Conservation (phyloP, 2,329 filamentous ascomycete species). For the Phialophora macrospora region DNA sequence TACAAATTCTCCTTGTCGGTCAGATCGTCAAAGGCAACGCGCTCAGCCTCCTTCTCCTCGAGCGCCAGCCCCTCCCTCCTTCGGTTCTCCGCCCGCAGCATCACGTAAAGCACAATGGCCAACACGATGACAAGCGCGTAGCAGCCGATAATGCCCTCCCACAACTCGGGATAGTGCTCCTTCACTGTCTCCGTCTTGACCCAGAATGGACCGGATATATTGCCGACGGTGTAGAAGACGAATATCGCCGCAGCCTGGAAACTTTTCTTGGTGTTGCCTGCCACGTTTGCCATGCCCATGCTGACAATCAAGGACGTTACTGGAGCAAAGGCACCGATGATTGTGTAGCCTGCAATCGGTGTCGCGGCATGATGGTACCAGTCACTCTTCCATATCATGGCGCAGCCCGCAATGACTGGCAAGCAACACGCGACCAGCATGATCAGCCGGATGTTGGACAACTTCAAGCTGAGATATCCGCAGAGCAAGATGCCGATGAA, state of each 20-base stretch:
- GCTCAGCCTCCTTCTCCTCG: constrained; percentile 66
- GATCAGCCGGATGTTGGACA: constrained; percentile 67
- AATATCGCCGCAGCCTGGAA: constrained; percentile 76
- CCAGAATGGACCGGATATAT: constrained; percentile 69
- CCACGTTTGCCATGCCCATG: constrained; percentile 69
- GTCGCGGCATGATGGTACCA: constrained; percentile 69
- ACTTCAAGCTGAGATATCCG: constrained; percentile 65
- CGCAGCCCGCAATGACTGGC: constrained; percentile 74
- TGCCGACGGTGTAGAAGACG: constrained; percentile 75
- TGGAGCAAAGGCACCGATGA: constrained; percentile 74
- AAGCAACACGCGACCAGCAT: constrained; percentile 70
- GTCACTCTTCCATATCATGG: constrained; percentile 71
- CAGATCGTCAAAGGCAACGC: constrained; percentile 69
- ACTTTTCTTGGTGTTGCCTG: constrained; percentile 77
- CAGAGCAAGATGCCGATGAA: constrained; percentile 68
- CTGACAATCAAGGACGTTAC: constrained; percentile 68
- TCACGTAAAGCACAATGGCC: constrained; percentile 60
- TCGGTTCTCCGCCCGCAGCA: constrained; percentile 65
- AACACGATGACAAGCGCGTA: constrained; percentile 71
- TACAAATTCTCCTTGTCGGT: constrained; percentile 72
- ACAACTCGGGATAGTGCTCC: constrained; percentile 72
- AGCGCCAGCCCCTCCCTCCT: constrained; percentile 55
- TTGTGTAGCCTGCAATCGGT: constrained; percentile 72
- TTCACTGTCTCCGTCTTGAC: constrained; percentile 65
- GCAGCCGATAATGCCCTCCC: constrained; percentile 69